A percentile compares a stretch with the other conserved stretches of the same genome.
phyloP scores from a whole-genome alignment of 176 grass and related monocot species.

The Oryza coarctata region DNA sequence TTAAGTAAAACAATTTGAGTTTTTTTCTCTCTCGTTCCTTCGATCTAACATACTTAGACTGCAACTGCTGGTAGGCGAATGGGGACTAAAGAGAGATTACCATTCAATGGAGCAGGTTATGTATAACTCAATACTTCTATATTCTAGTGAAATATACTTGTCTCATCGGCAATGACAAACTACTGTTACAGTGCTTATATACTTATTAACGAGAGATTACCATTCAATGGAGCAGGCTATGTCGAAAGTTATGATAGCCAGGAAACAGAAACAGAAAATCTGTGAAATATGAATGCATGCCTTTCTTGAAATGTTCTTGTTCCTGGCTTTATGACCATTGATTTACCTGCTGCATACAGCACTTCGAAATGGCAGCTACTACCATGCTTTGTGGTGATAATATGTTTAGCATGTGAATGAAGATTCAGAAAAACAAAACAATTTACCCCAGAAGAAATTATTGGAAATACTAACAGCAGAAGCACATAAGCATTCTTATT shows the following conservation, averaged over 20 bases:
- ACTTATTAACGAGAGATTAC: neutral
- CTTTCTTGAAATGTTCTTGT: conserved; percentile 7
- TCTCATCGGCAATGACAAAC: neutral
- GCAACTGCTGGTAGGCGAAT: neutral
- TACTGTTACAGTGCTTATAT: neutral
- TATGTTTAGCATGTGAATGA: neutral
- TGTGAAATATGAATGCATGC: neutral
- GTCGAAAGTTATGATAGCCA: neutral
- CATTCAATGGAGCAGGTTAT: neutral
- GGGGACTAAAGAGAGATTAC: neutral
- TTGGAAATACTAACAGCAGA: neutral
- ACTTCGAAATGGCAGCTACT: neutral
- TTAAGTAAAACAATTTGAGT: neutral
- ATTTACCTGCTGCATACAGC: neutral
- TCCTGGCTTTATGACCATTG: neutral
- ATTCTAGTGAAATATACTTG: neutral
- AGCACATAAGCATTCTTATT: neutral
- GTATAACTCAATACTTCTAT: neutral
- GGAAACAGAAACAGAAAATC: neutral
- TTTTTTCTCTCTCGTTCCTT: neutral
- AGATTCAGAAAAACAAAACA: conserved; percentile 3
- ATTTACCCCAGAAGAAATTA: neutral
- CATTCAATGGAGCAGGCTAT: neutral
- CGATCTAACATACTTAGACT: neutral
- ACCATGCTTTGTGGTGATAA: neutral